These are phyloP conservation scores for Colletotrichum gigasporum DNA, from an alignment of 2,329 filamentous ascomycete genomes.

Conservation along the genomic window DNA sequence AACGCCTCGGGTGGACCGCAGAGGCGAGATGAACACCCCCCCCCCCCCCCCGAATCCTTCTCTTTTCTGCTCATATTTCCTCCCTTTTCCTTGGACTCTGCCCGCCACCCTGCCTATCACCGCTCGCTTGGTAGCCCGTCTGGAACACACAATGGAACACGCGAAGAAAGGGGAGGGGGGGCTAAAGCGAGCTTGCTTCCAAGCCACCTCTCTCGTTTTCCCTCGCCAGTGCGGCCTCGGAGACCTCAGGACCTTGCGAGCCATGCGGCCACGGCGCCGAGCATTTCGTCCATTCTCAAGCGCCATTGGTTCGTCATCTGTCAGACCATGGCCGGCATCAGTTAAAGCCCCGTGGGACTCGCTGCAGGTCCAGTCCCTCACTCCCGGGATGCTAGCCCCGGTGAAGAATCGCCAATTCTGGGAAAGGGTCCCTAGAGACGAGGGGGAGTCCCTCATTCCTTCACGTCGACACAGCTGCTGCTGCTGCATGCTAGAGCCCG, in stretches of 20 bases:
- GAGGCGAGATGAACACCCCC: conserved; percentile 14
- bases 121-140: background rate
- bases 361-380: conserved; percentile 24
- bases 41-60: no score
- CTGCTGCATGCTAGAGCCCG: background rate
- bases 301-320: conserved; percentile 7
- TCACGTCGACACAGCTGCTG: background rate
- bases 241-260: no score
- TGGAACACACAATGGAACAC: conserved; percentile 20
- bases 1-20: background rate
- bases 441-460: no score
- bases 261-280: no score
- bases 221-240: no score
- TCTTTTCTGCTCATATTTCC: background rate
- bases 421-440: background rate
- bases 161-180: background rate
- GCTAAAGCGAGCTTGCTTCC: no score
- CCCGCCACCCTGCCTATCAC: background rate
- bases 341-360: conserved; percentile 6
- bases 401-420: conserved; percentile 9
- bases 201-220: no score
- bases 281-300: background rate
- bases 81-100: background rate
- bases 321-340: conserved; percentile 19
- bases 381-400: conserved; percentile 5